Percentiles rank a stretch among this genome's conserved stretches.
These are phyloP conservation scores for Paraphoma sp. DNA, from an alignment of 2,329 filamentous ascomycete genomes.

Conservation along the genomic window DNA sequence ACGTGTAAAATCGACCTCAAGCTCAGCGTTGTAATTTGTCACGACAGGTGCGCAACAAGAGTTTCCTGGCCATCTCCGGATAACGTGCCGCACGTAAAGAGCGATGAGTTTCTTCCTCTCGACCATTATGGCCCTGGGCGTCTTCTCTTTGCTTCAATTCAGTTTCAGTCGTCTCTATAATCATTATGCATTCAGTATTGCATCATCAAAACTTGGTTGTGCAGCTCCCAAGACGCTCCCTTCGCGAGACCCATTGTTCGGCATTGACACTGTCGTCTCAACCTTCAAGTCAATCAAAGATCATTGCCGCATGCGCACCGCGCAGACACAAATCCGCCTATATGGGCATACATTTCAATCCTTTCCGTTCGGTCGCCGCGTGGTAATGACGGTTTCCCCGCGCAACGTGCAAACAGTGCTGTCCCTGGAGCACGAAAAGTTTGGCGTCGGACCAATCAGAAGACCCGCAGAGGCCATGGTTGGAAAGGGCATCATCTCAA, in stretches of 20 bases:
- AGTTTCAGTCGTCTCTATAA: neutral
- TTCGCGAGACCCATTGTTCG: slow-evolving; percentile 13
- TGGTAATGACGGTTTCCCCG: slow-evolving; percentile 10
- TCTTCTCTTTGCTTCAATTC: too few species aligned
- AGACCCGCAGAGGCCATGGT: slow-evolving; percentile 10
- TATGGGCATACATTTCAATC: slow-evolving; percentile 17
- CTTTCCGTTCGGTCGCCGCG: slow-evolving; percentile 15
- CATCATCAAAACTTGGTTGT: neutral
- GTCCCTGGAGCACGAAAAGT: slow-evolving; percentile 14
- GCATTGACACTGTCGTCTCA: slow-evolving; percentile 8
- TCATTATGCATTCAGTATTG: neutral
- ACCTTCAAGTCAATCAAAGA: neutral
- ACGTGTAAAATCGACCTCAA: too few species aligned
- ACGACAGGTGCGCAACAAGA: too few species aligned
- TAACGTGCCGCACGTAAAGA: too few species aligned
- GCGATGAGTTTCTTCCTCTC: too few species aligned
- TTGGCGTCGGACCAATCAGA: slow-evolving; percentile 15
- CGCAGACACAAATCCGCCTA: neutral
- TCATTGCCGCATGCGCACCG: slow-evolving; percentile 3
- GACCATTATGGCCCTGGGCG: too few species aligned
- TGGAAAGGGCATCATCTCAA: slow-evolving; percentile 18
- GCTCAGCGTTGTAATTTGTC: too few species aligned
- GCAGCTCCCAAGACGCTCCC: slow-evolving; percentile 4
- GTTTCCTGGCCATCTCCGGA: too few species aligned
- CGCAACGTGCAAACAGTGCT: slow-evolving; percentile 18